Conservation (phyloP, 2,329 filamentous ascomycete species). For the Arachnomyces sp. region DNA sequence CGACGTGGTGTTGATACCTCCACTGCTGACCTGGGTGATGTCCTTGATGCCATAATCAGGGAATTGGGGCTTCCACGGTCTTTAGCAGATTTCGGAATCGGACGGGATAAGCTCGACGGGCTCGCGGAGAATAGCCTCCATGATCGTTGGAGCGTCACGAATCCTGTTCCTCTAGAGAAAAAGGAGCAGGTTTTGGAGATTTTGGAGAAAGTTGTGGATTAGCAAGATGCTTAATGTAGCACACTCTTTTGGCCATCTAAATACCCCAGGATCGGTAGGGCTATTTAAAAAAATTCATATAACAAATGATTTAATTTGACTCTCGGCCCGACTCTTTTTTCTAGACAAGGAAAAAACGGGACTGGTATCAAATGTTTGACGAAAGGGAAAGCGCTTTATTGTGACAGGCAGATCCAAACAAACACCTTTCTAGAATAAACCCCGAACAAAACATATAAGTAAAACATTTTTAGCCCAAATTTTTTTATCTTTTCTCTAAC, state of each 20-base stretch:
- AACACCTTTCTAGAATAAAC: neutral
- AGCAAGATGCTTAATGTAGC: neutral
- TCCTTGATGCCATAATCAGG: conserved; percentile 45
- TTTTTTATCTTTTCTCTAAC: neutral
- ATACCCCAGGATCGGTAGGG: too few species aligned
- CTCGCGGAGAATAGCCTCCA: conserved; percentile 45
- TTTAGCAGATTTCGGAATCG: conserved; percentile 45
- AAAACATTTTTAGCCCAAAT: neutral
- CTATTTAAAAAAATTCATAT: too few species aligned
- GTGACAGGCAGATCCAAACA: too few species aligned
- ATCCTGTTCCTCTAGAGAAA: conserved; percentile 42
- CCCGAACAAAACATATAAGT: neutral
- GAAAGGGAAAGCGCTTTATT: too few species aligned
- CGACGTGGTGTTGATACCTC: conserved; percentile 19
- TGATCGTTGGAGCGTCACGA: conserved; percentile 45
- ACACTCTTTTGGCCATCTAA: too few species aligned
- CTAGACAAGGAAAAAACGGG: too few species aligned
- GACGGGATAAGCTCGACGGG: conserved; percentile 39
- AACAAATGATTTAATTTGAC: too few species aligned
- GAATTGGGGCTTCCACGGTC: conserved; percentile 49
- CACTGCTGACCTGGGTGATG: conserved; percentile 42
- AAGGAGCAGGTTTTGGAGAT: conserved; percentile 47
- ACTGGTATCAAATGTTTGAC: too few species aligned
- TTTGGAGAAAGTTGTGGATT: conserved; percentile 33
- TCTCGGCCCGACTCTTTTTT: too few species aligned